Evolutionary conservation across 1,284 basidiomycete genomes (phyloP).

Genomic region (Cutaneotrichosporon curvatum): DNA sequence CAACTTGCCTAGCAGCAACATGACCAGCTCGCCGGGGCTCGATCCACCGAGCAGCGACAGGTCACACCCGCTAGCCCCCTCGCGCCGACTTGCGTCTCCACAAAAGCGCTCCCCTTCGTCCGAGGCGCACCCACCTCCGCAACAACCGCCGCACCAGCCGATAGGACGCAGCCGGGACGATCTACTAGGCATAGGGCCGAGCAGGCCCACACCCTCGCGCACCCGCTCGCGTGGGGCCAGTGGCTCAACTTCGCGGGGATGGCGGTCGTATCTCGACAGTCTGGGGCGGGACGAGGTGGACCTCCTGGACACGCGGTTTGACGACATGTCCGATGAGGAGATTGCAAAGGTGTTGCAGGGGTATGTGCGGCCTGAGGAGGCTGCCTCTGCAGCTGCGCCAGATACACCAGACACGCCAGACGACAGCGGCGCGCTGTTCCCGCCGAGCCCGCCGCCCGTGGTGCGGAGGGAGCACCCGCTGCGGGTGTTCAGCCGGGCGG

Average conservation of each 20-base stretch:
- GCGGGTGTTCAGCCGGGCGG: conserved; percentile 28
- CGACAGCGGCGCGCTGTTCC: conserved; percentile 25
- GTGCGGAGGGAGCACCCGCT: conserved; percentile 27
- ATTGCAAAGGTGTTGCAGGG: conserved; percentile 6
- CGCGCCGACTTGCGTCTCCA: no score
- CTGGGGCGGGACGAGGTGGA: conserved; percentile 29
- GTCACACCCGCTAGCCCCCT: no score
- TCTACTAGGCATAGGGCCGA: no score
- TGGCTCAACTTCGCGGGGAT: not conserved
- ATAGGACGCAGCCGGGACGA: no score
- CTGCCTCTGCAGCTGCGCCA: not conserved
- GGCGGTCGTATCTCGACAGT: conserved; percentile 20
- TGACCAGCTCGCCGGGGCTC: no score
- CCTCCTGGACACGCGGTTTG: conserved; percentile 33
- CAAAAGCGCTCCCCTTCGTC: no score
- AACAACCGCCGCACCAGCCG: no score
- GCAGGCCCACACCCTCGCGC: not conserved
- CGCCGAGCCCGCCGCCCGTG: conserved; percentile 32
- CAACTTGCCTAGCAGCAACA: no score
- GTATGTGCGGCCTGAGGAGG: not conserved
- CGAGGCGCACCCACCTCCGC: no score
- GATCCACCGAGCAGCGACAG: no score
- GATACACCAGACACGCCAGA: not conserved
- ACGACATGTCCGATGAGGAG: conserved; percentile 35
- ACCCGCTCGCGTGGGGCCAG: not conserved